Evolutionary conservation across 108 stramenopile species (phyloP).

Genomic region (Cyclotella atomus): DNA sequence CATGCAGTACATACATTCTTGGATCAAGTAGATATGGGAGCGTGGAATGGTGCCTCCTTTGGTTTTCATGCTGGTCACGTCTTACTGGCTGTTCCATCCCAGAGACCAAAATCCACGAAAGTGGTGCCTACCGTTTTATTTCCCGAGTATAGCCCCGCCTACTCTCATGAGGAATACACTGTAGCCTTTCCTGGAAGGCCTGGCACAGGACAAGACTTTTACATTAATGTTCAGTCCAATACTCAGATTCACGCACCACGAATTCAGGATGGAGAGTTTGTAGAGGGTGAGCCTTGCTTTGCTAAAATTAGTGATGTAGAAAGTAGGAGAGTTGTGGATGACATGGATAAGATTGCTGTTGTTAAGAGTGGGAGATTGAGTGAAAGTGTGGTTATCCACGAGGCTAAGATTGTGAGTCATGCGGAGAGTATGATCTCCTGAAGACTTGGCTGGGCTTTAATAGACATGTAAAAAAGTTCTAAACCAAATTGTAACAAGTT

Average conservation of each 20-base stretch:
- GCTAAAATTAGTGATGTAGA: slow-evolving; percentile 55
- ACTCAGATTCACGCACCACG: slow-evolving; percentile 72
- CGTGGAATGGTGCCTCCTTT: slow-evolving; percentile 81
- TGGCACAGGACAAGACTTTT: slow-evolving; percentile 79
- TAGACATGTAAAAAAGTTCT: too few species aligned
- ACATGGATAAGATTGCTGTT: slow-evolving; percentile 39
- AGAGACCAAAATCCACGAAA: slow-evolving; percentile 39
- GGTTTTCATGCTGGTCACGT: slow-evolving; percentile 69
- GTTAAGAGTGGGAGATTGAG: slow-evolving; percentile 5
- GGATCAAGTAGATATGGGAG: slow-evolving; percentile 57
- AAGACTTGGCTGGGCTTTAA: too few species aligned
- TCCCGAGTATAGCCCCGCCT: slow-evolving; percentile 71
- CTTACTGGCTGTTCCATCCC: slow-evolving; percentile 49
- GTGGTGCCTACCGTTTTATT: slow-evolving; percentile 54
- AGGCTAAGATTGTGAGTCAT: slow-evolving; percentile 15
- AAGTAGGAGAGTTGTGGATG: slow-evolving; percentile 51
- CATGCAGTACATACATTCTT: slow-evolving; percentile 77
- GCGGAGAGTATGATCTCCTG: too few species aligned
- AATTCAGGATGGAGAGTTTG: slow-evolving; percentile 46
- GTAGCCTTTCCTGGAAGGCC: slow-evolving; percentile 78
- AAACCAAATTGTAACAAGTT: too few species aligned
- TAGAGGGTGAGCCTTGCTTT: slow-evolving; percentile 94
- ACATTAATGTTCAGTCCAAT: slow-evolving; percentile 85
- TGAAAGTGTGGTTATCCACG: slow-evolving; percentile 10
- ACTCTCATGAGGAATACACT: slow-evolving; percentile 75